phyloP scores from a whole-genome alignment of 192 early-diverging fungal genomes.

The Podila epigama region DNA sequence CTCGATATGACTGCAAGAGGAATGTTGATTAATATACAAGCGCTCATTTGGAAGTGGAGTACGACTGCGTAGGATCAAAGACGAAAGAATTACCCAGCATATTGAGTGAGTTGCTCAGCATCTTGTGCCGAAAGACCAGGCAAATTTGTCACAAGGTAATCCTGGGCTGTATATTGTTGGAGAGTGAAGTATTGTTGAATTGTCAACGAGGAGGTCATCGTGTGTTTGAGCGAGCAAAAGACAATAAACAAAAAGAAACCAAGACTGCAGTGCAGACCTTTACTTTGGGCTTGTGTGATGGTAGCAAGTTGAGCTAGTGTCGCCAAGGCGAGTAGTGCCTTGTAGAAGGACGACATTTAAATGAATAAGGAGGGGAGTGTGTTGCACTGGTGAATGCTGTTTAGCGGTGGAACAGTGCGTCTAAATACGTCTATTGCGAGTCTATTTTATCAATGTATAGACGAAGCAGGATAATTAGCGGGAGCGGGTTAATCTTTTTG shows the following conservation, averaged over 20 bases:
- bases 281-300: not conserved
- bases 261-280: not conserved
- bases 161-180: constrained; percentile 16
- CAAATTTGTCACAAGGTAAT: constrained; percentile 46
- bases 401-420: too few species aligned
- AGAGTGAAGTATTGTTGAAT: too few species aligned
- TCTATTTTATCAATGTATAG: too few species aligned
- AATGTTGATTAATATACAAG: not conserved
- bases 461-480: too few species aligned
- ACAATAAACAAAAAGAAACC: too few species aligned
- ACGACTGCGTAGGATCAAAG: not conserved
- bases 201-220: not conserved
- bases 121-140: constrained; percentile 44
- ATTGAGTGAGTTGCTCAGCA: constrained; percentile 34
- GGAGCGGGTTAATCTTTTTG: too few species aligned
- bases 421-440: too few species aligned
- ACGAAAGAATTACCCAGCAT: constrained; percentile 52
- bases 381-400: too few species aligned
- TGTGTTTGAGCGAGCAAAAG: not conserved
- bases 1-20: constrained; percentile 51
- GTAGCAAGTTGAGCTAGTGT: not conserved
- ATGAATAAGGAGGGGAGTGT: too few species aligned
- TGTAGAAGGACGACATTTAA: not conserved
- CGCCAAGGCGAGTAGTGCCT: not conserved
- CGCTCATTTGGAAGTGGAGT: not conserved